Evolutionary conservation across 148 eudicot species (phyloP), one percentile per base, ranked within the genome.

Genomic region (Cornus controversa): DNA sequence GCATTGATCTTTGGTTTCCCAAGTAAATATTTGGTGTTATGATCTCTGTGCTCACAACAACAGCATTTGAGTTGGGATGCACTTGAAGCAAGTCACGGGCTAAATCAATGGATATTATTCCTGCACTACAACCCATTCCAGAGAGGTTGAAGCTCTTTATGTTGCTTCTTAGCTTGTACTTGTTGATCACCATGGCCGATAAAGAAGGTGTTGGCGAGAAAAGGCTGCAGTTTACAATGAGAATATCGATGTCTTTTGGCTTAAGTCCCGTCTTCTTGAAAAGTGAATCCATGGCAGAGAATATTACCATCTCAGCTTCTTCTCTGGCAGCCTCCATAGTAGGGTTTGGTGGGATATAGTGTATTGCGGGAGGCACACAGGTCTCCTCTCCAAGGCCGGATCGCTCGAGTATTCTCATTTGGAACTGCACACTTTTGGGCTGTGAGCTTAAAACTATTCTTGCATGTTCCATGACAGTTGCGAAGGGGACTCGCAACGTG

Each of bases 121-220:
- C 79, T 0, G 80, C 80, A 23, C 83, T 81, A 67, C 83, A 76
- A 2, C 80, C 83, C 80, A 81, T 81, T 9, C 77, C 83, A 0
- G 76, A 70, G 26, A 81, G 65, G 7, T 76, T 81, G 6, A 70
- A 81, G 68, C 80, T 81, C 71, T 50, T 81, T 16, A 81, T 28
- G 53, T 76, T 67, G 58, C 76, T 71, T 67, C 76, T 76, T 31
- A 81, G 29, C 54, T 76, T 76, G 62, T 76, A 81, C 79, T 72
- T 81, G 23, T 81, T 81, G 5, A 81, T 74, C 15, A 81, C 83
- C 83, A 81, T 72, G 10, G 83, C 75, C 3, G 79, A 71, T 5
- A 81, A 67, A 0, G 83, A 76, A 1, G 83, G 83, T 0, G 71
- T 71, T 25, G 76, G 76, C 14, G 75, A 76, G 58, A 76, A 81